These are phyloP conservation scores for Lactifluus pinguis DNA, from an alignment of 768 basidiomycete genomes.

Conservation along the genomic window DNA sequence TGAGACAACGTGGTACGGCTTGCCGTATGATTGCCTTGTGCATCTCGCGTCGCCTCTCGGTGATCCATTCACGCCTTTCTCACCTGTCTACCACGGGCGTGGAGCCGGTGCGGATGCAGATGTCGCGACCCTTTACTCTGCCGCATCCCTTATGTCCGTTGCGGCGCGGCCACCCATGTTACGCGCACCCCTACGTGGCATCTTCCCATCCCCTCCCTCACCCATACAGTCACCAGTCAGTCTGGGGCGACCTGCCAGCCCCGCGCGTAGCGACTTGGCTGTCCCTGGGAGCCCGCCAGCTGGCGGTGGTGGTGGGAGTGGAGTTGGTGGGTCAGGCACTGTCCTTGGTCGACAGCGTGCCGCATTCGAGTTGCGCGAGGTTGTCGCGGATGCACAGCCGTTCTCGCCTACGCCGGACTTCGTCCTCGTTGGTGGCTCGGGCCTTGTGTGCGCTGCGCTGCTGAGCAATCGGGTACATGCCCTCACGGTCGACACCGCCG, in stretches of 20 bases:
- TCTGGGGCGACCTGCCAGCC: slow-evolving; percentile 25
- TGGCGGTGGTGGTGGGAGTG: neutral
- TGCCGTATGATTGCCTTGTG: slow-evolving; percentile 65
- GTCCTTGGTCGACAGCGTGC: slow-evolving; percentile 34
- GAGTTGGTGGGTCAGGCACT: slow-evolving; percentile 23
- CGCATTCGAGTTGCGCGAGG: slow-evolving; percentile 63
- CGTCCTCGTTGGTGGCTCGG: slow-evolving; percentile 65
- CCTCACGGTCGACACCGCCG: slow-evolving; percentile 81
- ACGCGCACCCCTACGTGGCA: slow-evolving; percentile 30
- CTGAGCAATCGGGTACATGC: slow-evolving; percentile 88
- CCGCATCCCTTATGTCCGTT: slow-evolving; percentile 69
- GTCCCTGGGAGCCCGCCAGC: slow-evolving; percentile 4
- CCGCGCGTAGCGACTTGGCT: slow-evolving; percentile 22
- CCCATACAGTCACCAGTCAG: slow-evolving; percentile 20
- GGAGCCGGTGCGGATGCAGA: slow-evolving; percentile 55
- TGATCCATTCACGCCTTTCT: slow-evolving; percentile 40
- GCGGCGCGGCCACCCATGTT: slow-evolving; percentile 30
- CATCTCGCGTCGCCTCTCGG: slow-evolving; percentile 57
- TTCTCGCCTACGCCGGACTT: slow-evolving; percentile 49
- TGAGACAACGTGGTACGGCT: slow-evolving; percentile 40
- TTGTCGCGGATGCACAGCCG: slow-evolving; percentile 69
- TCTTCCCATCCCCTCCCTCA: slow-evolving; percentile 22
- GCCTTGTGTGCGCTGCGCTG: slow-evolving; percentile 72
- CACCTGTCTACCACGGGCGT: slow-evolving; percentile 26
- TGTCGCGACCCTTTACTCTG: slow-evolving; percentile 80